Evolutionary conservation across 257 asterid species (phyloP).

Genomic region (Jaltomata sinuosa): DNA sequence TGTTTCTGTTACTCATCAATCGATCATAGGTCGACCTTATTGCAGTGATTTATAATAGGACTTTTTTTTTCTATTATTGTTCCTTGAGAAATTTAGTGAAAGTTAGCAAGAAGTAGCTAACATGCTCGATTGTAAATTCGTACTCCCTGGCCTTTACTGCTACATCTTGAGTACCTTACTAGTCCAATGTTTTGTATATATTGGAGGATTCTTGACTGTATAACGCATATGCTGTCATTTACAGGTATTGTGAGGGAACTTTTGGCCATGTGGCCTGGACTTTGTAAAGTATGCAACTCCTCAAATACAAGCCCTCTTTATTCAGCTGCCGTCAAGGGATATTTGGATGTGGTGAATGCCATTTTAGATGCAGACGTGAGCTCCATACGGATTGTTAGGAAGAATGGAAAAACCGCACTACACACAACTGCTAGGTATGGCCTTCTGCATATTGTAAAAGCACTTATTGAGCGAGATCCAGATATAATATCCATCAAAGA

Average conservation of each 20-base stretch:
- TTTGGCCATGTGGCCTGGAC: slow-evolving; percentile 81
- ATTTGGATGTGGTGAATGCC: slow-evolving; percentile 66
- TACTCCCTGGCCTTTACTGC: not conserved
- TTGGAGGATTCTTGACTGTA: not conserved
- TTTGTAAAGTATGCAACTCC: slow-evolving; percentile 78
- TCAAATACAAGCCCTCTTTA: slow-evolving; percentile 93
- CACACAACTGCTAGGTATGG: slow-evolving; percentile 95
- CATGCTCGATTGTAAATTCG: not conserved
- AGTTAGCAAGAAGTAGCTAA: not conserved
- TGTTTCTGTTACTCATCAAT: not conserved
- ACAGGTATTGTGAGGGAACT: slow-evolving; percentile 63
- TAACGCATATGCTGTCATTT: slow-evolving; percentile 2
- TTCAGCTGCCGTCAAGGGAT: slow-evolving; percentile 76
- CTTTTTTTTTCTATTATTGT: not conserved
- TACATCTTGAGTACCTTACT: not conserved
- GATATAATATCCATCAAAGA: slow-evolving; percentile 71
- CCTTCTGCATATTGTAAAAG: slow-evolving; percentile 49
- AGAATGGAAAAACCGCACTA: slow-evolving; percentile 86
- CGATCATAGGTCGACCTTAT: not conserved
- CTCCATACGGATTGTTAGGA: slow-evolving; percentile 63
- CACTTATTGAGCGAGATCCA: slow-evolving; percentile 66
- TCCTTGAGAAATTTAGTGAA: not conserved
- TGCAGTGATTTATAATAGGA: not conserved
- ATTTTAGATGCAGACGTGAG: slow-evolving; percentile 73
- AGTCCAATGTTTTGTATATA: not conserved